These are phyloP conservation scores for Corylus americana DNA, from an alignment of 306 rosid genomes.

Conservation along the genomic window DNA sequence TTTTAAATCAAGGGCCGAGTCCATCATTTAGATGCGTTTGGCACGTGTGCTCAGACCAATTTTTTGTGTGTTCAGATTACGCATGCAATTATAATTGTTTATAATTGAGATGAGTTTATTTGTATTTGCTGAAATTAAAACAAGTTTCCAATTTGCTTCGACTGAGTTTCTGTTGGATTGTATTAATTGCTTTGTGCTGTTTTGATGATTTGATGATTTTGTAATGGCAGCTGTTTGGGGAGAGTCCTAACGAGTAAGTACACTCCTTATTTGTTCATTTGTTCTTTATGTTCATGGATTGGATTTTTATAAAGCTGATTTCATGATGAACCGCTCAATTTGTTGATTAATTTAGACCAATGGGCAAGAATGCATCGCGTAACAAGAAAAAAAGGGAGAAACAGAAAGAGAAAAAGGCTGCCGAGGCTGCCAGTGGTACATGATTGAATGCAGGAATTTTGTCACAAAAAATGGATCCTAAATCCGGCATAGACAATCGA, in stretches of 20 bases:
- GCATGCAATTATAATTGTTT: not conserved
- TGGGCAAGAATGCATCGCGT: slow-evolving; percentile 79
- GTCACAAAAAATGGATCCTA: not conserved
- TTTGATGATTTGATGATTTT: slow-evolving; percentile 35
- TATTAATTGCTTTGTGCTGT: slow-evolving; percentile 9
- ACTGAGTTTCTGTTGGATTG: not conserved
- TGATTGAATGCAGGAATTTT: slow-evolving; percentile 31
- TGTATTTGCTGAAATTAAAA: not conserved
- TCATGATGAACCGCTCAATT: slow-evolving; percentile 17
- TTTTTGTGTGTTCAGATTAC: not conserved
- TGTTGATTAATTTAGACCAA: slow-evolving; percentile 45
- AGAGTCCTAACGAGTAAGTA: slow-evolving; percentile 67
- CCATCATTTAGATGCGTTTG: not conserved
- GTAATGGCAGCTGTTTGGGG: slow-evolving; percentile 73
- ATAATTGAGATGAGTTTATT: not conserved
- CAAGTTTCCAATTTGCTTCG: not conserved
- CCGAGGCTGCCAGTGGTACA: slow-evolving; percentile 44
- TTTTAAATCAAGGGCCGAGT: not conserved
- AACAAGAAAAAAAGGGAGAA: slow-evolving; percentile 98
- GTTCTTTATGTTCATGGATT: not conserved
- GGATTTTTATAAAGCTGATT: slow-evolving; percentile 17
- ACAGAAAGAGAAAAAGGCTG: slow-evolving; percentile 83
- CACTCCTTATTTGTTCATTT: not conserved
- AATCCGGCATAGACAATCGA: not conserved
- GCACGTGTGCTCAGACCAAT: not conserved